phyloP scores from a whole-genome alignment of 148 eudicot genomes.

The Rheum nobile region DNA sequence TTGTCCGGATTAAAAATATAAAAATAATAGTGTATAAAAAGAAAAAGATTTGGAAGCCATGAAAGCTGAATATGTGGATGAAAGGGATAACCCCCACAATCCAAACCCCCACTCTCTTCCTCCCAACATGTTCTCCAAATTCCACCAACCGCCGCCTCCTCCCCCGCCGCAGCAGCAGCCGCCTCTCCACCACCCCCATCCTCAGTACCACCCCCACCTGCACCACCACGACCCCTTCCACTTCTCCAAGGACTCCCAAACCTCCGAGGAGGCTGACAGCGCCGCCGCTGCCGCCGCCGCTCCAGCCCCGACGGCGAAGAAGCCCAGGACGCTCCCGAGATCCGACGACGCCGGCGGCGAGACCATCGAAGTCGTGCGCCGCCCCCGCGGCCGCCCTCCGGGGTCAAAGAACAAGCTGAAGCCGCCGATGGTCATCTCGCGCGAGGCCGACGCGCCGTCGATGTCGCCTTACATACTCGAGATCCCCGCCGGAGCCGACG shows the following conservation, averaged over 20 bases:
- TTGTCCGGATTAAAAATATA: neutral
- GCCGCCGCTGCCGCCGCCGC: constrained; percentile 8
- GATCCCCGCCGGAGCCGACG: constrained; percentile 32
- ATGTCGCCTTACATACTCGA: constrained; percentile 64
- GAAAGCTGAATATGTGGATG: constrained; percentile 39
- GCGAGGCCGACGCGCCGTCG: constrained; percentile 35
- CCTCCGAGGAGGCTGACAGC: constrained; percentile 31
- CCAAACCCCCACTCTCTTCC: neutral
- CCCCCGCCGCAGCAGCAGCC: constrained; percentile 15
- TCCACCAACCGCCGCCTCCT: constrained; percentile 15
- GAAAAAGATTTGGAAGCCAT: constrained; percentile 1
- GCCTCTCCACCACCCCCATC: constrained; percentile 10
- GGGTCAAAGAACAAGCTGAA: constrained; percentile 79
- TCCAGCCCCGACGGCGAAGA: constrained; percentile 7
- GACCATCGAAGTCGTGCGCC: constrained; percentile 40
- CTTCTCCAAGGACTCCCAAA: constrained; percentile 4
- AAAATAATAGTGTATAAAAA: neutral
- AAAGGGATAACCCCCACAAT: constrained; percentile 10
- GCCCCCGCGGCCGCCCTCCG: constrained; percentile 84
- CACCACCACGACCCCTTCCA: constrained; percentile 7
- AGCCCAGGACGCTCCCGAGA: constrained; percentile 8
- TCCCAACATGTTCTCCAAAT: constrained; percentile 23
- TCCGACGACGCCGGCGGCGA: constrained; percentile 34
- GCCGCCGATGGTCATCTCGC: constrained; percentile 40
- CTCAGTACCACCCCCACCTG: constrained; percentile 12